Evolutionary conservation across 2,329 filamentous ascomycete genomes (phyloP).

Genomic region (Cladosporium velox): DNA sequence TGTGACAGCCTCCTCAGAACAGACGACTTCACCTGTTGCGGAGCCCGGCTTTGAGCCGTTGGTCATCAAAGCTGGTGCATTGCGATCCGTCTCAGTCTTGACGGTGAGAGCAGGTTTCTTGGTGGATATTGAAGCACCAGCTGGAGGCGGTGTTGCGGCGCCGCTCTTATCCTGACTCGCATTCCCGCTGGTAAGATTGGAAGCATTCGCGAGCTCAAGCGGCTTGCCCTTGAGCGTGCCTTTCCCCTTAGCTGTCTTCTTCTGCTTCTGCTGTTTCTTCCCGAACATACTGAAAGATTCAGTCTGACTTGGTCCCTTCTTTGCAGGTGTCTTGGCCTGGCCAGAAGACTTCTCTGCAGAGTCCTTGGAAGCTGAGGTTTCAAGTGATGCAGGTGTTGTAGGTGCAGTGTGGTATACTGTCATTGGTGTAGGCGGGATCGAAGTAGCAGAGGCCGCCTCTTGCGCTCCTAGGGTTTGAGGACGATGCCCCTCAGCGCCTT

Average conservation of each 20-base stretch:
- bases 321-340: background rate
- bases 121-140: background rate
- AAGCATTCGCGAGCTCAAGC: background rate
- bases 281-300: conserved; percentile 38
- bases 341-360: conserved; percentile 4
- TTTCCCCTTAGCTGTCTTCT: conserved; percentile 19
- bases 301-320: conserved; percentile 40
- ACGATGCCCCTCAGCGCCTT: background rate
- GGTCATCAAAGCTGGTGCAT: background rate
- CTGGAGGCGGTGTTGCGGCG: background rate
- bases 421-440: conserved; percentile 23
- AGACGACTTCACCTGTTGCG: background rate
- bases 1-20: background rate
- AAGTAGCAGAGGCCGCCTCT: conserved; percentile 23
- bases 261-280: conserved; percentile 28
- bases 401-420: conserved; percentile 30
- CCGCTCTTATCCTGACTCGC: background rate
- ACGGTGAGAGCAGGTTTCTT: conserved; percentile 9
- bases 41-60: background rate
- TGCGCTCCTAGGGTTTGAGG: conserved; percentile 12
- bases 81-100: background rate
- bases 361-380: background rate
- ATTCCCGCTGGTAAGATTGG: background rate
- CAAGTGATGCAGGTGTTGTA: conserved; percentile 26
- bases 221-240: conserved; percentile 15